phyloP scores from a whole-genome alignment of 805 yeast genomes.

The Metschnikowia picachoensis region DNA sequence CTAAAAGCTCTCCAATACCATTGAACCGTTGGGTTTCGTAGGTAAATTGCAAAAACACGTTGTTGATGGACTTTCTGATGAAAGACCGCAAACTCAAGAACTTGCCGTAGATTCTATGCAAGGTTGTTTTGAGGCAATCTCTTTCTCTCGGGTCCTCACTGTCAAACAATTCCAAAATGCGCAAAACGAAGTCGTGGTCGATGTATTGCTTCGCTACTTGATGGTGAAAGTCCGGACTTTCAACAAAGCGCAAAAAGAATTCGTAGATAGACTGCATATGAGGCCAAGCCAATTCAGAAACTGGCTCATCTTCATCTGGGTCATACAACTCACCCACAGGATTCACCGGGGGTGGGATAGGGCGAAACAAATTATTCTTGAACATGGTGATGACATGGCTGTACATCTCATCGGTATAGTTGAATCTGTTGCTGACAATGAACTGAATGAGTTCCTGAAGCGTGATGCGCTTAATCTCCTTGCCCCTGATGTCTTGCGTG shows the following conservation, averaged over 20 bases:
- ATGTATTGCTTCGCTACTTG: constrained; percentile 89
- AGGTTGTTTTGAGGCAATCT: constrained; percentile 89
- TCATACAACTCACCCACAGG: constrained; percentile 95
- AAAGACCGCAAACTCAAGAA: constrained; percentile 84
- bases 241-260: constrained; percentile 86
- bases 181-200: constrained; percentile 83
- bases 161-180: constrained; percentile 84
- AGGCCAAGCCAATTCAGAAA: constrained; percentile 95
- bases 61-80: constrained; percentile 85
- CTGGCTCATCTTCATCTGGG: constrained; percentile 99
- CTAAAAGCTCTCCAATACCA: constrained; percentile 92
- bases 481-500: constrained; percentile 84
- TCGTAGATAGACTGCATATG: constrained; percentile 97
- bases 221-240: constrained; percentile 91
- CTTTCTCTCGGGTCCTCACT: constrained; percentile 96
- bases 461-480: constrained; percentile 84
- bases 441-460: constrained; percentile 87
- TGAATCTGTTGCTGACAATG: constrained; percentile 75
- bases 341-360: constrained; percentile 97
- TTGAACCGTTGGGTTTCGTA: constrained; percentile 95
- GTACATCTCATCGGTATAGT: constrained; percentile 89
- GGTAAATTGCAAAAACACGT: constrained; percentile 87
- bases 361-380: constrained; percentile 82
- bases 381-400: constrained; percentile 86
- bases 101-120: constrained; percentile 95